Evolutionary conservation across 202 grass and related monocot genomes (phyloP), one percentile per base, ranked within the genome.

Genomic region (Digitaria exilis): DNA sequence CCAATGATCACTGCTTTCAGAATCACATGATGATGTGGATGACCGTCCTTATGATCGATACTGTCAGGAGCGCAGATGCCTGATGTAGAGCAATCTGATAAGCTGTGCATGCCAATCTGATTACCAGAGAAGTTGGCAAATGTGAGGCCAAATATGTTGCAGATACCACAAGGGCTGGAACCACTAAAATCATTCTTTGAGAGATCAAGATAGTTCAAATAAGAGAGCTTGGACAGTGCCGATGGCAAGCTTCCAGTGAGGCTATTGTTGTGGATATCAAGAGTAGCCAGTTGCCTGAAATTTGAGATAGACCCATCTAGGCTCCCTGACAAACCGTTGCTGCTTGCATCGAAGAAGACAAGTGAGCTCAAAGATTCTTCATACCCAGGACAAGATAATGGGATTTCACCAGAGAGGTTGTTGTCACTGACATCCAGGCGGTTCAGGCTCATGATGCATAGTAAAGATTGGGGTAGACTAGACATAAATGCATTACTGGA

Each of bases 91-190:
- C 88, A 96, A 65, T 86, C 73, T 58, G 85, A 79, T 48, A 91
- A 82, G 63, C n/a, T 83, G 60, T 74, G 89, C 21, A 76, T 50
- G 52, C 16, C 69, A 58, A 94, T 80, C 26, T 25, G 79, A 42
- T 97, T 97, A 65, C 87, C 80, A 32, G 91, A 94, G 80, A 97
- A 94, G 87, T 94, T 91, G 28, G 59, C 71, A 79, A 92, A 94
- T 12, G 85, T 62, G 59, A 92, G 83, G 25, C 85, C 64, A 81
- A 82, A 78, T 54, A 94, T 86, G 59, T 52, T 42, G 26, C 94
- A 97, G 22, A 97, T 84, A 45, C 80, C 85, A 88, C 87, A 91
- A 2, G 94, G 91, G 43, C 82, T 82, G 39, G 59, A 28, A 79
- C 87, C 87, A 82, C 66, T 75, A 49, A 97, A 88, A 55, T 88